Percentiles rank a stretch among this genome's conserved stretches.
Evolutionary conservation across 2,329 filamentous ascomycete genomes (phyloP).

Genomic region (Nemania sp.): DNA sequence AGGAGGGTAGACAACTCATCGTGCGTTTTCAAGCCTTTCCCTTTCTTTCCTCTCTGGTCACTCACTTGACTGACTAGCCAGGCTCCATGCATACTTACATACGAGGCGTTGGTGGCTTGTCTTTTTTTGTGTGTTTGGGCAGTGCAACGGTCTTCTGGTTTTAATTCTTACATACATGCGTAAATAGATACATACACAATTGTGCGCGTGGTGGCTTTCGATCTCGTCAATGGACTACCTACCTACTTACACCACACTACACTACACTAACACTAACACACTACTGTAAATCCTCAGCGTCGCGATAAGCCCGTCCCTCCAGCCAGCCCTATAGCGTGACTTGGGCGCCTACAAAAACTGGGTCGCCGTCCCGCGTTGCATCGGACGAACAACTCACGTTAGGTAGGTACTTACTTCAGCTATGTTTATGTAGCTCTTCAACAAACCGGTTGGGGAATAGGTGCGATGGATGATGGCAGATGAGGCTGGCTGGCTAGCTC

Average conservation of each 20-base stretch:
- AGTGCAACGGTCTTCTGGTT: neutral
- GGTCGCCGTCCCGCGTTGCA: constrained; percentile 7
- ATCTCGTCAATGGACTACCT: too few species aligned
- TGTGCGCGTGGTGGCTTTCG: too few species aligned
- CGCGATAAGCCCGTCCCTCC: constrained; percentile 16
- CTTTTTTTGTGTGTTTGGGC: too few species aligned
- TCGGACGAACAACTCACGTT: constrained; percentile 4
- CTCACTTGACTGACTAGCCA: constrained; percentile 29
- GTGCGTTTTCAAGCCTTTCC: constrained; percentile 26
- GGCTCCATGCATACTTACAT: constrained; percentile 8
- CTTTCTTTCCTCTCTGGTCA: neutral
- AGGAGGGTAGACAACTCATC: constrained; percentile 33
- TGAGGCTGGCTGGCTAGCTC: constrained; percentile 7
- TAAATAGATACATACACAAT: too few species aligned
- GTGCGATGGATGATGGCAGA: constrained; percentile 4
- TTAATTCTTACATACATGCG: neutral
- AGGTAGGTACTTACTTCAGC: too few species aligned
- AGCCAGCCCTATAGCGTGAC: constrained; percentile 21
- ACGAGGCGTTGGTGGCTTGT: neutral
- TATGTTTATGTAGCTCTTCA: too few species aligned
- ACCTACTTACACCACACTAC: too few species aligned
- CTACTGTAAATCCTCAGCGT: constrained; percentile 1
- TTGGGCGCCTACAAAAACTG: constrained; percentile 6
- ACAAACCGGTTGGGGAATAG: too few species aligned
- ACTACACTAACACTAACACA: too few species aligned